Evolutionary conservation across 1,284 basidiomycete species (phyloP), one percentile per base, ranked within the genome.

Genomic region (Leccinum subrobustum): DNA sequence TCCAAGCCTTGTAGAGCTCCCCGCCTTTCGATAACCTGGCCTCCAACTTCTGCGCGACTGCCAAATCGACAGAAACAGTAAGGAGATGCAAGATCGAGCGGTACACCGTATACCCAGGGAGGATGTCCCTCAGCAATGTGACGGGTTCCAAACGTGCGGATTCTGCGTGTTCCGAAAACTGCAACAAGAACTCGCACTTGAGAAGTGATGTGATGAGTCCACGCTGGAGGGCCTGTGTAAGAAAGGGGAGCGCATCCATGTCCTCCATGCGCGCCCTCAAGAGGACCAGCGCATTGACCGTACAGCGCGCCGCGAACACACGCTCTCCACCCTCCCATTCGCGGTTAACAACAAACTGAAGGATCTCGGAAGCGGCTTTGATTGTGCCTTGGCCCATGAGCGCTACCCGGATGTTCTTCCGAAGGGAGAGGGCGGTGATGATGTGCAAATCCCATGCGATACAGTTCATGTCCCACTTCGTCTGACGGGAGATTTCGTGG

Each of bases 391-490:
- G 68, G 31, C 52, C 60, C 57, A 71, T 53, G 20, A 71, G 64
- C 3, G 68, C 60, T 9, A 63, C 35, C 25, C 62, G 59, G 9
- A 73, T 67, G 11, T 55, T 29, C 18, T 63, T 62, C 6, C 39
- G 72, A 31, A 69, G 61, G 9, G 69, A 57, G 25, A 73, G 53
- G 4, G 60, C 52, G 16, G 68, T 68, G 52, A 73, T 31, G 50
- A 71, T 65, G 23, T 73, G 71, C 54, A 70, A 58, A 39, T 73
- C 72, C 70, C 69, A 74, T 6, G 66, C 72, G 7, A 71, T 59
- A 25, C 72, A 73, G 37, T 57, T 51, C 6, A 72, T n/a, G 57
- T 71, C 72, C 54, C 64, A 52, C 20, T 56, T 44, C 2, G 31
- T 9, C 8, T 44, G n/a, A 3, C 56, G 71, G 11, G 60, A 62